A percentile compares a stretch with the other conserved stretches of the same genome.
Evolutionary conservation across 345 rosid species (phyloP).

Genomic region (Bruguiera parviflora): DNA sequence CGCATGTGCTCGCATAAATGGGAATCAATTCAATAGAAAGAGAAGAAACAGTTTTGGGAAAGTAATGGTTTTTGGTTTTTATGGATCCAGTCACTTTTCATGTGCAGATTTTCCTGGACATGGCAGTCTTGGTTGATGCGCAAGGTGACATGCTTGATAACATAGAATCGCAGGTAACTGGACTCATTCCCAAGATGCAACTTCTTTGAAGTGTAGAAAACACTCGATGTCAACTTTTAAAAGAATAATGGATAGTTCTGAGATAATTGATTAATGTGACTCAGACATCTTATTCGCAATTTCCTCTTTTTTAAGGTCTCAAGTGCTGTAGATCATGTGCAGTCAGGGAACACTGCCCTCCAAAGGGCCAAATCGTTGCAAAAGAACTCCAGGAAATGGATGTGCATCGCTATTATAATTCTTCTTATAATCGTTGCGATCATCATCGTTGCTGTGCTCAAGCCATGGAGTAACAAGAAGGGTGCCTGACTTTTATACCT

Average conservation of each 20-base stretch:
- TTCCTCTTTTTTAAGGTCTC: background rate
- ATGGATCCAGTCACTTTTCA: constrained; percentile 6
- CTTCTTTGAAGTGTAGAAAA: background rate
- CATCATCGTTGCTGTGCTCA: constrained; percentile 56
- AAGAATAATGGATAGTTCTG: background rate
- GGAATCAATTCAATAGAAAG: background rate
- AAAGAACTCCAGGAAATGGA: constrained; percentile 80
- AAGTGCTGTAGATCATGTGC: constrained; percentile 83
- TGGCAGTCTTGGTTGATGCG: constrained; percentile 93
- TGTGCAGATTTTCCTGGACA: constrained; percentile 81
- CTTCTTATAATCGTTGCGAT: constrained; percentile 71
- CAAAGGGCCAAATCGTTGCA: constrained; percentile 72
- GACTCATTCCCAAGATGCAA: background rate
- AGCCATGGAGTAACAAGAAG: constrained; percentile 73
- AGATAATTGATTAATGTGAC: background rate
- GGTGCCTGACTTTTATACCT: constrained; percentile 49
- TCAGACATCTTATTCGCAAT: background rate
- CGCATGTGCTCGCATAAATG: too few relatives aligned
- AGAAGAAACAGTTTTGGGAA: background rate
- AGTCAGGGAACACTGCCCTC: constrained; percentile 67
- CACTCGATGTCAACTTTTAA: background rate
- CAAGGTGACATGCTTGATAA: constrained; percentile 93
- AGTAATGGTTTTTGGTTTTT: background rate
- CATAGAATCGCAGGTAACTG: constrained; percentile 78
- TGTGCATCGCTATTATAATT: constrained; percentile 45